Percentiles rank a stretch among this genome's conserved stretches.
Evolutionary conservation across 1,284 basidiomycete genomes (phyloP).

Genomic region (Coniferiporia weirii): DNA sequence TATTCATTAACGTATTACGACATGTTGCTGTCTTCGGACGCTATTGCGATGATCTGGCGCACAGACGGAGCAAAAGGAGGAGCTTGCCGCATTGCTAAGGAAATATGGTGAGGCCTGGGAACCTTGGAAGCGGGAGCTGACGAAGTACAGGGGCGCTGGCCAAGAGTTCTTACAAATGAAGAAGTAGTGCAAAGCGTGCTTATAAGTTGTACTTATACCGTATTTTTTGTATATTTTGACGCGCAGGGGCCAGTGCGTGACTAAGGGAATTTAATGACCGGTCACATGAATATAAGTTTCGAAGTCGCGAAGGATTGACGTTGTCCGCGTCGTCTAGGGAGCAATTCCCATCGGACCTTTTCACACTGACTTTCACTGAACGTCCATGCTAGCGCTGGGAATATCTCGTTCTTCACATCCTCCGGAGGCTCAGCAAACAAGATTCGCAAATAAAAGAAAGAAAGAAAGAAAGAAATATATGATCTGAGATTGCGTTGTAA

Average conservation of each 20-base stretch:
- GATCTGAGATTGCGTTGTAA: too few relatives aligned
- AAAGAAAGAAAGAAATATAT: background rate
- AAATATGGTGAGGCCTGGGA: conserved; percentile 84
- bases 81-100: conserved; percentile 66
- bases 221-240: background rate
- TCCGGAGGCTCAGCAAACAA: background rate
- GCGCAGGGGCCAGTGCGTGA: too few relatives aligned
- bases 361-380: background rate
- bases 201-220: background rate
- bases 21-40: background rate
- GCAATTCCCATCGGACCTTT: conserved; percentile 1
- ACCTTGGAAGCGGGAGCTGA: conserved; percentile 79
- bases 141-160: conserved; percentile 76
- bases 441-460: background rate
- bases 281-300: too few relatives aligned
- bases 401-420: background rate
- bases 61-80: conserved; percentile 80
- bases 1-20: conserved; percentile 4
- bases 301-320: background rate
- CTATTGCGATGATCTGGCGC: conserved; percentile 6
- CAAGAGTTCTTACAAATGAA: conserved; percentile 44
- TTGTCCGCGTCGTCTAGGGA: background rate
- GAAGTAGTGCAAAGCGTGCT: background rate
- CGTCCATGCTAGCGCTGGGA: background rate
- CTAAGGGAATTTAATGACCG: too few relatives aligned